phyloP scores from a whole-genome alignment of 257 asterid genomes.

The Phtheirospermum japonicum region DNA sequence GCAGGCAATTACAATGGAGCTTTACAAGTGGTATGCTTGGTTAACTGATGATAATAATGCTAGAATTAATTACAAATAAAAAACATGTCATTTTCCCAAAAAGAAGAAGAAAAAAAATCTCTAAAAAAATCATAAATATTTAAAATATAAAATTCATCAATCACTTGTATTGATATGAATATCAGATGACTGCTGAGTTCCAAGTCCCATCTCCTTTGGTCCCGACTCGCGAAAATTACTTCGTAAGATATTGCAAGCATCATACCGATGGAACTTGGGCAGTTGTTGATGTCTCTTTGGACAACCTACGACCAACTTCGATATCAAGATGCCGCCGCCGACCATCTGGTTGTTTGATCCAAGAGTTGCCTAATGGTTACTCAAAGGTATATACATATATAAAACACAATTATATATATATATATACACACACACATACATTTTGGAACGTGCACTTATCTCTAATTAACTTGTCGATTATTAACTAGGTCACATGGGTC shows the following conservation, averaged over 20 bases:
- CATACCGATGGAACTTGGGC: conserved; percentile 77
- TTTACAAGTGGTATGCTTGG: conserved; percentile 58
- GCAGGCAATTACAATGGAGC: conserved; percentile 91
- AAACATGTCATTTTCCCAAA: too few species aligned
- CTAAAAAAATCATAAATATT: too few species aligned
- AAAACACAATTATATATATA: too few species aligned
- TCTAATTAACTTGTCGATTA: neutral
- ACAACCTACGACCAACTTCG: conserved; percentile 53
- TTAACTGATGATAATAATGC: neutral
- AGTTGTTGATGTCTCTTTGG: conserved; percentile 75
- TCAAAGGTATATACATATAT: conserved; percentile 53
- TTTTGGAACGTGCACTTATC: neutral
- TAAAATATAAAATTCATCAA: too few species aligned
- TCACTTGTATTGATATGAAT: neutral
- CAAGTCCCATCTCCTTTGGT: conserved; percentile 79
- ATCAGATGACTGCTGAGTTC: conserved; percentile 80
- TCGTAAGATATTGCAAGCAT: conserved; percentile 73
- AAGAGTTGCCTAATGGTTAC: conserved; percentile 78
- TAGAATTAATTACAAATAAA: too few species aligned
- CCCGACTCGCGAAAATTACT: conserved; percentile 75
- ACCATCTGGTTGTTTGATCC: conserved; percentile 82
- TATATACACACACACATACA: neutral
- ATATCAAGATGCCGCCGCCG: conserved; percentile 55
- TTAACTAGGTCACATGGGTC: conserved; percentile 63
- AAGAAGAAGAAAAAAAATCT: too few species aligned